Base-by-base conservation (phyloP, 176 grass and related monocot species). In the Secale cereale region DNA sequence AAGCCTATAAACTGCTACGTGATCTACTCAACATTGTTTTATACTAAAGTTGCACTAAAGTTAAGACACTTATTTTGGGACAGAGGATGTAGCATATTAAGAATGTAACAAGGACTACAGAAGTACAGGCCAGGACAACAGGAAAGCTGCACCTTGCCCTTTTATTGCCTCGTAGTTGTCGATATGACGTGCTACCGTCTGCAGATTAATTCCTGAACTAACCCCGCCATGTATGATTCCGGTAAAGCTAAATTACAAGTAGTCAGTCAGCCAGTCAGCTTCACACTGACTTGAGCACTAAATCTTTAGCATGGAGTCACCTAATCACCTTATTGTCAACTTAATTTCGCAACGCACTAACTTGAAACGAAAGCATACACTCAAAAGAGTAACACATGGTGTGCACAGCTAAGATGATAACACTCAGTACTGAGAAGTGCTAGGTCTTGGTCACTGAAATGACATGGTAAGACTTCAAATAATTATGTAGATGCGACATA, bases 401-500 rank as follows among this genome's bases (percentile, higher is more conserved):
- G 31, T 10, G 43, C 17, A 74, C 69, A 81, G 30, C 56, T 82
- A 77, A 17, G 71, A 70, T 32, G 64, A 60, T 32, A 69, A 60
- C 14, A 64, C 3, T 63, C 59, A 10, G 59, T 48, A 64, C 39
- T 1, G 0, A 54, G 27, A 67, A 27, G 4, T 1, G 16, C 27
- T 45, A 68, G 45, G 23, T 25, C n/a, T 39, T 62, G 54, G 61
- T 45, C 26, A 43, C n/a, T 25, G 11, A 86, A 81, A 89, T 63
- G 9, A 6, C n/a, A 84, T 30, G 16, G 22, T 74, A 12, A 35
- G 59, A 22, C 23, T 74, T 80, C 67, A 31, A 32, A 87, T 27
- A 64, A 45, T 77, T 63, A 4, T 81, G 2, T 77, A 76, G 52
- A 62, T 83, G 12, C 33, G 22, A 91, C 95, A 71, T 96, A 99